phyloP scores from a whole-genome alignment of 108 stramenopile genomes.

The Parmales sp. region DNA sequence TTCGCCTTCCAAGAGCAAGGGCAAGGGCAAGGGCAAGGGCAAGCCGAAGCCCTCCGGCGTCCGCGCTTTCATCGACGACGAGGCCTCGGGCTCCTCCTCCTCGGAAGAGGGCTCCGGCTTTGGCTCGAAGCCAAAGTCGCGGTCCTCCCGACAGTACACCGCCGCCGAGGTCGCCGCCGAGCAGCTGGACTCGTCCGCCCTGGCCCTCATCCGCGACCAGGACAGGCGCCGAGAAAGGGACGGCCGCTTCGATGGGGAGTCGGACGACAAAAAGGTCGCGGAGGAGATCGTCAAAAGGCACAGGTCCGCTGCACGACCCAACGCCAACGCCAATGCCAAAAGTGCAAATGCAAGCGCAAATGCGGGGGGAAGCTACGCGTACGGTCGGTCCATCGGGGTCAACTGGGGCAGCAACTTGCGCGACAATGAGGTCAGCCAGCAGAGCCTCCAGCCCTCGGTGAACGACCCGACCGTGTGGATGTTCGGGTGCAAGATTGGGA shows the following conservation, averaged over 20 bases:
- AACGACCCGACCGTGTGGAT: constrained; percentile 90
- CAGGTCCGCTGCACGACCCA: too few species aligned
- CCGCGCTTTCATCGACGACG: constrained; percentile 71
- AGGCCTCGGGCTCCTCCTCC: constrained; percentile 70
- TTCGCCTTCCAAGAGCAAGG: background rate
- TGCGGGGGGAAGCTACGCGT: constrained; percentile 15
- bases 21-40: constrained; percentile 25
- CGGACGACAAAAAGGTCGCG: constrained; percentile 59
- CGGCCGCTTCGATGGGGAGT: constrained; percentile 37
- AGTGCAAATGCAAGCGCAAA: background rate
- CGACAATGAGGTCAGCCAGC: constrained; percentile 65
- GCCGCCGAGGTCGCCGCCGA: constrained; percentile 59
- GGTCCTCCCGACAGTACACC: constrained; percentile 54
- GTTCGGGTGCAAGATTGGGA: constrained; percentile 74
- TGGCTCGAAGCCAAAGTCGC: constrained; percentile 60
- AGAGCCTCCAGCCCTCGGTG: constrained; percentile 78
- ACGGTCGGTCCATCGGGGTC: too few species aligned
- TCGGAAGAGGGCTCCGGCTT: constrained; percentile 62
- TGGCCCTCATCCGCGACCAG: constrained; percentile 66
- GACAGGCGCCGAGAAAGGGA: constrained; percentile 67
- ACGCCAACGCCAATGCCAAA: background rate
- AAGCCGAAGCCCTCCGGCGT: constrained; percentile 40
- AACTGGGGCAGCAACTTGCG: constrained; percentile 35
- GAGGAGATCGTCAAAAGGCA: constrained; percentile 65
- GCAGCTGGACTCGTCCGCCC: constrained; percentile 74